phyloP scores from a whole-genome alignment of 306 rosid species.

The Pachyrhizus erosus region DNA sequence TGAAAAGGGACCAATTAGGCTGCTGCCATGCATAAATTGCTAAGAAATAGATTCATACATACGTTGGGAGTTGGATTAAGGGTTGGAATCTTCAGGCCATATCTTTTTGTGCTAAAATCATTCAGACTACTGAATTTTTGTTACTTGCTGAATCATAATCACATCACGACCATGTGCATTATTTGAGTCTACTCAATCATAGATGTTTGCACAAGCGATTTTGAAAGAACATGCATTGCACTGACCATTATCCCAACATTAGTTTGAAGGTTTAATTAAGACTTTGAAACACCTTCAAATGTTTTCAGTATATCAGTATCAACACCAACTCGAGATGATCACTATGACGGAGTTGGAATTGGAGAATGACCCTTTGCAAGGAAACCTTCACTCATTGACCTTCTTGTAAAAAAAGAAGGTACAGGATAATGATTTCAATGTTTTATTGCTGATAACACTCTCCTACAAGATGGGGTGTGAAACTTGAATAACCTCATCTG shows the following conservation, averaged over 20 bases:
- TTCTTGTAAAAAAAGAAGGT: no score
- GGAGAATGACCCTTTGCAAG: constrained; percentile 32
- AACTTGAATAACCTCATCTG: no score
- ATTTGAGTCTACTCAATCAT: constrained; percentile 44
- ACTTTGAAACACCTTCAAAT: constrained; percentile 51
- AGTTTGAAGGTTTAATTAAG: constrained; percentile 51
- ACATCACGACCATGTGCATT: constrained; percentile 44
- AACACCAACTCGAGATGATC: constrained; percentile 35
- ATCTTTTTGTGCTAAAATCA: constrained; percentile 42
- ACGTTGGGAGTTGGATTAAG: constrained; percentile 55
- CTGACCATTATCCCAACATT: constrained; percentile 49
- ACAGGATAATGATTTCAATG: no score
- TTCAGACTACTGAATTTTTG: constrained; percentile 59
- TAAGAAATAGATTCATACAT: constrained; percentile 37
- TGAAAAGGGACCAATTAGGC: background rate
- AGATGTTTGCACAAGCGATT: constrained; percentile 56
- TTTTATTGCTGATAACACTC: no score
- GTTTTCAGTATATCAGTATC: constrained; percentile 42
- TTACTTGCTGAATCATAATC: constrained; percentile 49
- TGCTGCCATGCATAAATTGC: background rate
- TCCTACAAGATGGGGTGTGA: no score
- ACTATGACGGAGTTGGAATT: constrained; percentile 30
- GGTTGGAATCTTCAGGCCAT: constrained; percentile 43
- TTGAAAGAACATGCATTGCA: constrained; percentile 62
- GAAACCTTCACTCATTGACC: constrained; percentile 34